Evolutionary conservation across 257 asterid species (phyloP), one percentile per base, ranked within the genome.

Genomic region (Solanum lycopersicoides): DNA sequence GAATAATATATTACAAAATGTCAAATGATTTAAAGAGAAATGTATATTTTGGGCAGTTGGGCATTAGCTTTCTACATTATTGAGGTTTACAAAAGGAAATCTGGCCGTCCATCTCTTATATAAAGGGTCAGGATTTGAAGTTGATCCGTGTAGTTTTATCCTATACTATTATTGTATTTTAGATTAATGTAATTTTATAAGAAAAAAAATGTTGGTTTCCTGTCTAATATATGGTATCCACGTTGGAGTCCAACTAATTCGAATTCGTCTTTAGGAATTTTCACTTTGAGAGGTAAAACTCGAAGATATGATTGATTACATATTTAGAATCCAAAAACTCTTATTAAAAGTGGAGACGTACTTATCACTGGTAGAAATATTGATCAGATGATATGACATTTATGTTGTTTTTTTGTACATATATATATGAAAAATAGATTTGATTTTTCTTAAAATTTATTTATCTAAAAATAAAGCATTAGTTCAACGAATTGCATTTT

Each of bases 281-380:
- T 21, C 68, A 10, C 14, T 60, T 60, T 60, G 3, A 23, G 30
- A 60, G 30, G 3, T 60, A 60, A 60, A 60, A 23, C 28, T 60
- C 30, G 12, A 60, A 59, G 14, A 3, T 37, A 1, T 37, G 7
- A 37, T 37, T 4, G 30, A 60, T 4, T 23, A 4, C 12, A 56
- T 20, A 18, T 18, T 0, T 2, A 23, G 2, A 21, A 21, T 10
- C 30, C 13, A 9, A 60, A 60, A 20, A 7, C 66, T 59, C 66
- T 59, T 0, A 0, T 59, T 59, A 21, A 59, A 21, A 60, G 23
- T 60, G 0, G 0, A 23, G 7, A 6, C 1, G 0, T 60, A 21
- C 28, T 60, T 11, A 9, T 0, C 69, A 60, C 25, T 0, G 6
- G 2, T 59, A 59, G 12, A 59, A 56, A 59, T 6, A 59, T 20